A percentile compares a stretch with the other conserved stretches of the same genome.
These are phyloP conservation scores for Hemerocallis citrina DNA, from an alignment of 106 monocot genomes.

Conservation along the genomic window DNA sequence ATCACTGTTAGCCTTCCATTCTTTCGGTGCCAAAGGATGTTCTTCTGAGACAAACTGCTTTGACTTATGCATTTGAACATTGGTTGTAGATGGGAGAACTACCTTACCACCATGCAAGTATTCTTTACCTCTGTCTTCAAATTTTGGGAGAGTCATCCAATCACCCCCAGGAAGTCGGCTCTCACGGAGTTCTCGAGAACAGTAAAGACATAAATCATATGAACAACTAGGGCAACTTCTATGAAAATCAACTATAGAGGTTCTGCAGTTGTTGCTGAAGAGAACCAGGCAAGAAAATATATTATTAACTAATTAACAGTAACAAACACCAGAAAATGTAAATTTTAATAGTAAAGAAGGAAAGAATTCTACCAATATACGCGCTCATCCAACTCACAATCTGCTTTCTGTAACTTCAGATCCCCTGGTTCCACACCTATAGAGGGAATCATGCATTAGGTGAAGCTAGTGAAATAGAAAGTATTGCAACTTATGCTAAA, in stretches of 20 bases:
- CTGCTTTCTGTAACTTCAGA: conserved; percentile 34
- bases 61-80: not conserved
- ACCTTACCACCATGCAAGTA: conserved; percentile 32
- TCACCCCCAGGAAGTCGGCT: conserved; percentile 16
- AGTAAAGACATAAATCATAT: conserved; percentile 38
- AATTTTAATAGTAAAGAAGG: not conserved
- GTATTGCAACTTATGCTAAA: not conserved
- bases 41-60: not conserved
- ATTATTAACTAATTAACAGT: too few relatives aligned
- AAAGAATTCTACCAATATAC: conserved; percentile 37
- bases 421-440: conserved; percentile 23
- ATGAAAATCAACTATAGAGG: conserved; percentile 40
- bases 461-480: conserved; percentile 4
- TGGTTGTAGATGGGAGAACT: not conserved
- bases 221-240: conserved; percentile 42
- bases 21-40: not conserved
- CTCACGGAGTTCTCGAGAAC: conserved; percentile 50
- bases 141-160: not conserved
- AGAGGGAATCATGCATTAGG: not conserved
- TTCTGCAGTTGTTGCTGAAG: conserved; percentile 37
- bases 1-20: conserved; percentile 54
- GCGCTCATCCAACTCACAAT: conserved; percentile 45
- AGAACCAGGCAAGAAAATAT: too few relatives aligned
- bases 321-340: too few relatives aligned
- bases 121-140: conserved; percentile 30